Base-by-base conservation (phyloP, 1,284 basidiomycete species). In the Singerocomus inundabilis region DNA sequence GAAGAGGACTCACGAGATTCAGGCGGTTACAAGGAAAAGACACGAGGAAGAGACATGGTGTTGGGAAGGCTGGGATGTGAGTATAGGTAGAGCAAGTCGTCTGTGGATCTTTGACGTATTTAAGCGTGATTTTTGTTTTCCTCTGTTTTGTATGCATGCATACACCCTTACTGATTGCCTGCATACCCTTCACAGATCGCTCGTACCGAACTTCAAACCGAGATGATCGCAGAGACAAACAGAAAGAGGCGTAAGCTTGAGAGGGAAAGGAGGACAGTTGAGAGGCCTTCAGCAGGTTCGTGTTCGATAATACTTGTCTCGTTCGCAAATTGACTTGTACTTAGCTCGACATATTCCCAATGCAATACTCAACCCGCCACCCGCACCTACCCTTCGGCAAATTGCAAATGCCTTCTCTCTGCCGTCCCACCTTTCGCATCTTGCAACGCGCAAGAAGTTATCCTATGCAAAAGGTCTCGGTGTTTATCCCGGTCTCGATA, bases 221-320 rank as follows among this genome's bases (percentile, higher is more conserved):
- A 85, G 15, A 87, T 93, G 85, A 84, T 93, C 46, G 81, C 91
- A 0, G 91, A 93, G 57, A 81, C 84, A 13, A 91, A 88, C 57
- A 75, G 89, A 52, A 93, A 93, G 66, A 77, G 88, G 44, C 75
- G 93, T 34, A 78, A 79, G 46, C 67, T 95, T 26, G 92, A 95
- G 63, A 77, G 92, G 49, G 92, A 94, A 51, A 80, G 90, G 56
- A 77, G 91, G 48, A 74, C 78, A 1, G 57, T 83, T 3, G 91
- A 93, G 58, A 75, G 84, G n/a, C 87, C 88, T 15, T 80, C 79
- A 31, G 85, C 86, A 46, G 70, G 88, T 88, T 58, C 44, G 66
- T 62, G 37, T 41, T 7, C n/a, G 15, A 13, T 6, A 32, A 45
- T 25, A 12, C 13, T 46, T 31, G 5, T 5, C n/a, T 38, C 8